Conservation (phyloP, 2,329 filamentous ascomycete species). For the Monosporascus cannonballus region DNA sequence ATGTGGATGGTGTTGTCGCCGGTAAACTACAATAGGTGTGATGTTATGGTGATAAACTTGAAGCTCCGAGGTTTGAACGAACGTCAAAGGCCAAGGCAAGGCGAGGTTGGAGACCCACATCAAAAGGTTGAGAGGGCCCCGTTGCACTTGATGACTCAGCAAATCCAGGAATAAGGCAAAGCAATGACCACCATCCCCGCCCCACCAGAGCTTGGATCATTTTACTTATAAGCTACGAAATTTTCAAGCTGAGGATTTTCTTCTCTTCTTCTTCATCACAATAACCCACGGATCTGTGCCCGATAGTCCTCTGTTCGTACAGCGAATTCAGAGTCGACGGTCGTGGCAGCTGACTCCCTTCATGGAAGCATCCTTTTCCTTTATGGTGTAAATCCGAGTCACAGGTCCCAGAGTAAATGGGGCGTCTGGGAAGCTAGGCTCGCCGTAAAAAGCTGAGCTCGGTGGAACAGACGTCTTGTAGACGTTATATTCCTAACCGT, state of each 20-base stretch:
- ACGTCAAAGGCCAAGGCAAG: too few species aligned
- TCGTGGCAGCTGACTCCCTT: conserved; percentile 77
- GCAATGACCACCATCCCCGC: not conserved
- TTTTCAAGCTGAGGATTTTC: conserved; percentile 27
- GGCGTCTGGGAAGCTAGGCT: conserved; percentile 57
- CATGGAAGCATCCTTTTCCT: conserved; percentile 68
- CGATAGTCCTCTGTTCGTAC: conserved; percentile 62
- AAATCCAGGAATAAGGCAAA: not conserved
- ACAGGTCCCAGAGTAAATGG: conserved; percentile 84
- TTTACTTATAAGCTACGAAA: conserved; percentile 12
- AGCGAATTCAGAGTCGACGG: conserved; percentile 66
- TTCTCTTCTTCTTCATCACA: conserved; percentile 29
- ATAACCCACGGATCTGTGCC: conserved; percentile 74
- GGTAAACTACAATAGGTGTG: too few species aligned
- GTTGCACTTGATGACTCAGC: not conserved
- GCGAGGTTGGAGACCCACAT: too few species aligned
- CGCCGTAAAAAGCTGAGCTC: conserved; percentile 63
- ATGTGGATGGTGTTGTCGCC: too few species aligned
- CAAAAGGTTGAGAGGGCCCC: too few species aligned
- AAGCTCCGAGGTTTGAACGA: too few species aligned
- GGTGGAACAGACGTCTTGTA: conserved; percentile 48
- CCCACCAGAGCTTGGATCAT: not conserved
- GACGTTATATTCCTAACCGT: conserved; percentile 84
- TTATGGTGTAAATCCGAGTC: conserved; percentile 86
- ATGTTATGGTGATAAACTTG: too few species aligned